Evolutionary conservation across 495 filamentous ascomycete species (phyloP).

Genomic region (Bacidia gigantensis): DNA sequence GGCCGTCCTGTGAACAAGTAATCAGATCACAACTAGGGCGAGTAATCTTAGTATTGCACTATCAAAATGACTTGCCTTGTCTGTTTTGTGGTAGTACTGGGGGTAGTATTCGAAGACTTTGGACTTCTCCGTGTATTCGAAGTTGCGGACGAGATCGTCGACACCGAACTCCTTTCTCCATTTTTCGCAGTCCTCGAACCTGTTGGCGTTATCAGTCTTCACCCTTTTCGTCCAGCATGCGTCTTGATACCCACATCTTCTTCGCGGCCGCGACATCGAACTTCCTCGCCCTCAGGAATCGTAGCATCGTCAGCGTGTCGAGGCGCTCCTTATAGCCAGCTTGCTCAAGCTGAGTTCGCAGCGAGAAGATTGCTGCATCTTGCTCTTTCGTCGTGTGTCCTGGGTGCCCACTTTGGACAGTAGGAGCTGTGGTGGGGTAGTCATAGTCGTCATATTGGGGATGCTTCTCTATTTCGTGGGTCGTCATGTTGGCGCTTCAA

Average conservation of each 20-base stretch:
- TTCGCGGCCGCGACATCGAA: conserved; percentile 77
- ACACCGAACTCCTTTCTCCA: conserved; percentile 82
- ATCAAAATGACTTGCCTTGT: conserved; percentile 52
- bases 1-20: conserved; percentile 55
- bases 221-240: background rate
- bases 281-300: conserved; percentile 87
- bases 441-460: conserved; percentile 95
- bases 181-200: conserved; percentile 83
- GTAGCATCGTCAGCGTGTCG: conserved; percentile 81
- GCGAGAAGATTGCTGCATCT: conserved; percentile 76
- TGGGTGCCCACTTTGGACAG: conserved; percentile 60
- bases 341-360: conserved; percentile 71
- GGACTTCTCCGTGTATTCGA: conserved; percentile 80
- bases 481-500: conserved; percentile 27
- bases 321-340: conserved; percentile 72
- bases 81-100: conserved; percentile 98
- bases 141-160: conserved; percentile 67
- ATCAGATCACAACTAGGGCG: background rate
- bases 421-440: conserved; percentile 66
- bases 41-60: background rate
- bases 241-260: conserved; percentile 53
- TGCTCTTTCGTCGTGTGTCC: conserved; percentile 79
- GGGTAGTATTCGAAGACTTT: conserved; percentile 87
- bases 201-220: conserved; percentile 22
- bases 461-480: conserved; percentile 44